These are phyloP conservation scores for Verticillium longisporum DNA, from an alignment of 2,329 filamentous ascomycete species.

Conservation along the genomic window DNA sequence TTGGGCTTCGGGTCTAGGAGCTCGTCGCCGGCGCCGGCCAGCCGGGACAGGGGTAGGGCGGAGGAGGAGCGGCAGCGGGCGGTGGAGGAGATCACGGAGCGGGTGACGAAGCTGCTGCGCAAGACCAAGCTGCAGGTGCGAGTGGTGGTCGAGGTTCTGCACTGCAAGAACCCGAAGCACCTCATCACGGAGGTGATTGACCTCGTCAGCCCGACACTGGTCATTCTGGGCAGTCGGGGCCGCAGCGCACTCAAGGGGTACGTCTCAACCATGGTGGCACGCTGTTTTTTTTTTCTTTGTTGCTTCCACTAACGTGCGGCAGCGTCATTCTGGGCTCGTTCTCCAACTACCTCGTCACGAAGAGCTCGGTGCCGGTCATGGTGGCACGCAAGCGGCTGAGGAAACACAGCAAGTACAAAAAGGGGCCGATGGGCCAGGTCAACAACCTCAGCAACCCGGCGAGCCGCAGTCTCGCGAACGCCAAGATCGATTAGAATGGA, in stretches of 20 bases:
- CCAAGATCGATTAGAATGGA: conserved; percentile 61
- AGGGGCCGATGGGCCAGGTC: conserved; percentile 62
- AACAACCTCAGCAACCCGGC: conserved; percentile 74
- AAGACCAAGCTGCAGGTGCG: conserved; percentile 91
- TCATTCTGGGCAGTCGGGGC: conserved; percentile 87
- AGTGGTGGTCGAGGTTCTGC: conserved; percentile 91
- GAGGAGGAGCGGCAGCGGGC: conserved; percentile 78
- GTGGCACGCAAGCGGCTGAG: conserved; percentile 85
- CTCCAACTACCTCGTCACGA: conserved; percentile 94
- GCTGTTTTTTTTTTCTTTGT: not conserved
- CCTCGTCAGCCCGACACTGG: conserved; percentile 80
- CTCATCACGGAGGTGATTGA: conserved; percentile 97
- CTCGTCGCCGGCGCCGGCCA: conserved; percentile 41
- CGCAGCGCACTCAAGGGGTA: conserved; percentile 90
- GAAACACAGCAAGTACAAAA: conserved; percentile 79
- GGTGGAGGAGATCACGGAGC: conserved; percentile 75
- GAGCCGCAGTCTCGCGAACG: conserved; percentile 59
- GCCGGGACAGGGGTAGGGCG: conserved; percentile 45
- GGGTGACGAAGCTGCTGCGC: conserved; percentile 76
- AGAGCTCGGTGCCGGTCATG: conserved; percentile 96
- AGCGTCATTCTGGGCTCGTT: conserved; percentile 94
- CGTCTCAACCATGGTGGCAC: conserved; percentile 22
- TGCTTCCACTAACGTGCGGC: not conserved
- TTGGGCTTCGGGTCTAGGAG: conserved; percentile 27
- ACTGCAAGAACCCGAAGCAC: conserved; percentile 96